Base-by-base conservation (phyloP, 371 early-diverging fungal species). In the Rhizopus stolonifer region DNA sequence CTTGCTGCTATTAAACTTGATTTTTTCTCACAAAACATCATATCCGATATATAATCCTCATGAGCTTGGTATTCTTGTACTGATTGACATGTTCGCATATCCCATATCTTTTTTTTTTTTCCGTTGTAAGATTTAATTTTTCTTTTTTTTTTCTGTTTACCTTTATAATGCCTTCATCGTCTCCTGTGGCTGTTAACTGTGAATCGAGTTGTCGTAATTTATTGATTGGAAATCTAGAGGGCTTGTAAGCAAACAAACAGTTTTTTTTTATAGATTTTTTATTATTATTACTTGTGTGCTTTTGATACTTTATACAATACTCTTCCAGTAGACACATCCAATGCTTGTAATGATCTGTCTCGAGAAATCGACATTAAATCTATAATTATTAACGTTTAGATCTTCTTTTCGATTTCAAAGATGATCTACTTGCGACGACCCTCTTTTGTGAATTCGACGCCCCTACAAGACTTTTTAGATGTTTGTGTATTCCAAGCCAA, bases 111-210 rank as follows among this genome's bases (percentile, higher is more conserved):
- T 29, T 1, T 24, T 31, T n/a, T 25, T 32, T 29, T 21, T 32
- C n/a, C n/a, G n/a, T n/a, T n/a, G n/a, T n/a, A n/a, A n/a, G n/a
- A 0, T n/a, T 21, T 23, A 38, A 29, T 52, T 33, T 24, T 29
- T 26, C 14, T 21, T 17, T 4, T 19, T 42, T n/a, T 21, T 43
- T 43, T 43, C 18, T 47, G 18, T 47, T 32, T 47, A 82, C 83
- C 69, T 92, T 94, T 36, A 96, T 88, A 25, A 81, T 72, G n/a
- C 96, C 96, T 4, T 70, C 77, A 61, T 96, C 96, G 56, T 94
- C 95, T 11, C 94, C 96, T 0, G 95, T 90, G 0, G 92, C 93
- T n/a, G 94, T 44, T 23, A 88, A 72, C 46, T 75, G 75, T 46
- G 88, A 84, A 51, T 82, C 83, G 36, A 96, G 61, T 7, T 78